phyloP scores from a whole-genome alignment of 2,329 filamentous ascomycete genomes.

The Epichloe coenophiala region DNA sequence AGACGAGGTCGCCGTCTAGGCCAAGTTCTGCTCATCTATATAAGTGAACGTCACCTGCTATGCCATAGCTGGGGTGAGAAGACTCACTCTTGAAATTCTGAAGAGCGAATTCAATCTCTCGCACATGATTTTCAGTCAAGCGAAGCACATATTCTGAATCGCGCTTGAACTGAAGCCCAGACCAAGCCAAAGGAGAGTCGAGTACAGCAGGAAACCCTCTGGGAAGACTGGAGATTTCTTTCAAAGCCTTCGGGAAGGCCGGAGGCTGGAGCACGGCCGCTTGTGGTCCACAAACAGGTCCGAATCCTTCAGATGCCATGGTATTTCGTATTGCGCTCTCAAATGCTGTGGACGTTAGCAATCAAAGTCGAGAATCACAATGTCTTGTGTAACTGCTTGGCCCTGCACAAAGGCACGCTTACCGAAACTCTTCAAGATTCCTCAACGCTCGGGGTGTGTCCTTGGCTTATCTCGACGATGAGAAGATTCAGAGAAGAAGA shows the following conservation, averaged over 20 bases:
- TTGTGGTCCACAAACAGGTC: constrained; percentile 8
- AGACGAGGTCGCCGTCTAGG: constrained; percentile 41
- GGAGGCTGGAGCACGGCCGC: background rate
- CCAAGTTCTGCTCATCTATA: constrained; percentile 26
- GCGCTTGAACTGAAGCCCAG: constrained; percentile 30
- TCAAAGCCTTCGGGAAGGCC: constrained; percentile 5
- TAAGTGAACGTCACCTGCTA: background rate
- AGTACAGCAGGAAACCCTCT: constrained; percentile 34
- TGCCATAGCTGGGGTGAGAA: no score
- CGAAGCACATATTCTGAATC: constrained; percentile 30
- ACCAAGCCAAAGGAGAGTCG: constrained; percentile 35
- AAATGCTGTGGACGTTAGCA: background rate
- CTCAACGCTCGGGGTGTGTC: background rate
- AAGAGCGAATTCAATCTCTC: constrained; percentile 37
- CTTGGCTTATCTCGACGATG: background rate
- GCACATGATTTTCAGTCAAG: constrained; percentile 29
- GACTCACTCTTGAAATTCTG: constrained; percentile 37
- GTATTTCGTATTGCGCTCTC: background rate
- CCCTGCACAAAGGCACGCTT: background rate
- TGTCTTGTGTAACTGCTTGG: background rate
- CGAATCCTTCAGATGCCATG: constrained; percentile 1
- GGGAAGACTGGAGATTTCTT: constrained; percentile 27
- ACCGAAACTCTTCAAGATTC: background rate
- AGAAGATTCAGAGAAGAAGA: background rate
- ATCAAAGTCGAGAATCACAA: background rate